phyloP scores from a whole-genome alignment of 2,329 filamentous ascomycete species.

The Tolypocladium pustulatum region DNA sequence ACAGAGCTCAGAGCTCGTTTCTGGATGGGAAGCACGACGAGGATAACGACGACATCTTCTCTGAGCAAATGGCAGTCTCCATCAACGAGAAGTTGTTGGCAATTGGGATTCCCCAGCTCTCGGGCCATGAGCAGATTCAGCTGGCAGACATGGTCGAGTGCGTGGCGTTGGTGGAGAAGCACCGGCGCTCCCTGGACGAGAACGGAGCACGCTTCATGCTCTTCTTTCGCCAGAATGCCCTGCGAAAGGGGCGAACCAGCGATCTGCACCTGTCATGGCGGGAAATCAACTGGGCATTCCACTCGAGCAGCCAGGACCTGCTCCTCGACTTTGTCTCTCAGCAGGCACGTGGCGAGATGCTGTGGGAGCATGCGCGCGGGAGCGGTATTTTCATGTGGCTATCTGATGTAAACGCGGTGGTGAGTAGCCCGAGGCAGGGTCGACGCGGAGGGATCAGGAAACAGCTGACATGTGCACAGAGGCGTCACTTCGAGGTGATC shows the following conservation, averaged over 20 bases:
- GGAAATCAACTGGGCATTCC: constrained; percentile 79
- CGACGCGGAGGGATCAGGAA: background rate
- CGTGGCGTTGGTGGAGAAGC: constrained; percentile 71
- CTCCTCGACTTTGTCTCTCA: constrained; percentile 70
- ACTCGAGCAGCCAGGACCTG: constrained; percentile 81
- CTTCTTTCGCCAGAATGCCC: constrained; percentile 72
- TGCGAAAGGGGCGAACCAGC: constrained; percentile 55
- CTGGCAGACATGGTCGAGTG: constrained; percentile 79
- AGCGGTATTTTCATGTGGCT: constrained; percentile 96
- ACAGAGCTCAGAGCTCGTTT: constrained; percentile 24
- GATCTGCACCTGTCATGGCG: constrained; percentile 62
- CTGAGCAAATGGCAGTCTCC: constrained; percentile 56
- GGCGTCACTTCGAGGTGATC: constrained; percentile 73
- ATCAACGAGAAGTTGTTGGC: constrained; percentile 71
- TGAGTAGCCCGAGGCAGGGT: constrained; percentile 30
- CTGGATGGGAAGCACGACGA: constrained; percentile 32
- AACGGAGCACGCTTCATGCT: constrained; percentile 82
- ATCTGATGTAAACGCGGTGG: constrained; percentile 63
- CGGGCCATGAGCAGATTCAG: constrained; percentile 77
- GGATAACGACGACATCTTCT: constrained; percentile 54
- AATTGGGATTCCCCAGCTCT: constrained; percentile 67
- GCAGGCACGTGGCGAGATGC: constrained; percentile 68
- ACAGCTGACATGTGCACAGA: constrained; percentile 13
- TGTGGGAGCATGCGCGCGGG: constrained; percentile 78
- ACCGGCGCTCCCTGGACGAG: constrained; percentile 80